Percentiles rank a stretch among this genome's conserved stretches.
These are phyloP conservation scores for Scleroderma bovista DNA, from an alignment of 768 basidiomycete species.

Conservation along the genomic window DNA sequence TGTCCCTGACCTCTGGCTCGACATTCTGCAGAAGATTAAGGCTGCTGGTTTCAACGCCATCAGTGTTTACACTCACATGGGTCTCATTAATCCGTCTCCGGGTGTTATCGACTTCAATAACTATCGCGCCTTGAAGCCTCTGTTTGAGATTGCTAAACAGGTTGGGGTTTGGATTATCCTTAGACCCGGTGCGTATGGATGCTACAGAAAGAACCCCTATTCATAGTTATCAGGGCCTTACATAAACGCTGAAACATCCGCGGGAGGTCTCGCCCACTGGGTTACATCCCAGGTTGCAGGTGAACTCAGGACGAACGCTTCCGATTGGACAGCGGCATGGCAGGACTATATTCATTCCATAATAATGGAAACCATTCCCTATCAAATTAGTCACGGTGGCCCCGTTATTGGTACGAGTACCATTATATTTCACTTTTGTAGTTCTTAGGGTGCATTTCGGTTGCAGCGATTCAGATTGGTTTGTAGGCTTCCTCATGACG, in stretches of 20 bases:
- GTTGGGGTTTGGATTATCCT: constrained; percentile 77
- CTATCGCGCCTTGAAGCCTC: constrained; percentile 60
- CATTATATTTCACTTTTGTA: not conserved
- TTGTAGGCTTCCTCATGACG: constrained; percentile 6
- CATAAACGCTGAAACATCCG: constrained; percentile 79
- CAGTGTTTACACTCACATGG: constrained; percentile 81
- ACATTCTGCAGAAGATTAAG: constrained; percentile 76
- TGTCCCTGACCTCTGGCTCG: constrained; percentile 74
- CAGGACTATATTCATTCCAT: constrained; percentile 64
- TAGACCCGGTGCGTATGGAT: constrained; percentile 56
- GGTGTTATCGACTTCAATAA: constrained; percentile 69
- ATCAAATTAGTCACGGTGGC: constrained; percentile 69
- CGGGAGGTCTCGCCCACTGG: constrained; percentile 71
- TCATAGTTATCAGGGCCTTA: constrained; percentile 29
- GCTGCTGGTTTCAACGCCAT: constrained; percentile 76
- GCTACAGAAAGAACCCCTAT: not conserved
- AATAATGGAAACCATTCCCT: constrained; percentile 50
- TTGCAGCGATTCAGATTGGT: constrained; percentile 54
- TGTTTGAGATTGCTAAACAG: constrained; percentile 68
- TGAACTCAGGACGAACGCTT: constrained; percentile 59
- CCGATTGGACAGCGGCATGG: constrained; percentile 70
- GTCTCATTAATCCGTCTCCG: constrained; percentile 65
- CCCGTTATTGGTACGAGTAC: constrained; percentile 59
- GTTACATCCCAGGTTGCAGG: constrained; percentile 62
- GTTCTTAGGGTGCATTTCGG: constrained; percentile 1